Conservation (phyloP, 805 yeast genomes). For the Metschnikowia cerradonensis region DNA sequence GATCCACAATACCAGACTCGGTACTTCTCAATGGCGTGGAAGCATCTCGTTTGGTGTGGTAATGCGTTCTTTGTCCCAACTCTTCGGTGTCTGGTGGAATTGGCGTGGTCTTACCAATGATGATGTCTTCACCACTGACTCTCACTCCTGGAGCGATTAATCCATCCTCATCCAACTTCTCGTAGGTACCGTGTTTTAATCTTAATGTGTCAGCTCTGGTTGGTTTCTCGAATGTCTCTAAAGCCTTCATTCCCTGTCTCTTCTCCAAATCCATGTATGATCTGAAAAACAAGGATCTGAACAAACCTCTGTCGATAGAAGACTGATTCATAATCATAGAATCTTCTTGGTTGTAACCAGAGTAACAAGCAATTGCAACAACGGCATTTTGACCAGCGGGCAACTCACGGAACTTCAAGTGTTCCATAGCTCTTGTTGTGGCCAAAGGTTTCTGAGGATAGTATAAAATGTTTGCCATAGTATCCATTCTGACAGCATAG, state of each 20-base stretch:
- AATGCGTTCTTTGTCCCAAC: slow-evolving; percentile 96
- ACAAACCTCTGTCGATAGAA: slow-evolving; percentile 92
- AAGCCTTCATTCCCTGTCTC: slow-evolving; percentile 96
- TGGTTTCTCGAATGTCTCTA: slow-evolving; percentile 97
- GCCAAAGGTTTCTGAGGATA: slow-evolving; percentile 98
- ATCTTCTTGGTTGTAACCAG: slow-evolving; percentile 99
- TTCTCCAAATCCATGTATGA: slow-evolving; percentile 98
- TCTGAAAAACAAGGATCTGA: slow-evolving; percentile 92
- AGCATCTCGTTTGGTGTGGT: slow-evolving; percentile 97
- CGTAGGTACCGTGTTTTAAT: slow-evolving; percentile 97
- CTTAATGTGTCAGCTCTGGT: slow-evolving; percentile 90
- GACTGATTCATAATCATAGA: slow-evolving; percentile 99
- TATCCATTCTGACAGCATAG: slow-evolving; percentile 96
- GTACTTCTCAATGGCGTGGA: slow-evolving; percentile 96
- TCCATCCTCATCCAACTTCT: slow-evolving; percentile 97
- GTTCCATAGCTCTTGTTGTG: slow-evolving; percentile 97
- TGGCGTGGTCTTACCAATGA: slow-evolving; percentile 98
- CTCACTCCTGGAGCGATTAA: slow-evolving; percentile 97
- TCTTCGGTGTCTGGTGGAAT: slow-evolving; percentile 99
- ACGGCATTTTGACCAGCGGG: slow-evolving; percentile 99
- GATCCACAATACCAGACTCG: slow-evolving; percentile 97
- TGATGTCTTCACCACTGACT: slow-evolving; percentile 98
- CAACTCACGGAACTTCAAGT: slow-evolving; percentile 90
- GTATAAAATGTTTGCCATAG: slow-evolving; percentile 96
- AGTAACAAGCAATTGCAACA: slow-evolving; percentile 96